Conservation (phyloP, 768 basidiomycete species). For the Tulasnella sp. region DNA sequence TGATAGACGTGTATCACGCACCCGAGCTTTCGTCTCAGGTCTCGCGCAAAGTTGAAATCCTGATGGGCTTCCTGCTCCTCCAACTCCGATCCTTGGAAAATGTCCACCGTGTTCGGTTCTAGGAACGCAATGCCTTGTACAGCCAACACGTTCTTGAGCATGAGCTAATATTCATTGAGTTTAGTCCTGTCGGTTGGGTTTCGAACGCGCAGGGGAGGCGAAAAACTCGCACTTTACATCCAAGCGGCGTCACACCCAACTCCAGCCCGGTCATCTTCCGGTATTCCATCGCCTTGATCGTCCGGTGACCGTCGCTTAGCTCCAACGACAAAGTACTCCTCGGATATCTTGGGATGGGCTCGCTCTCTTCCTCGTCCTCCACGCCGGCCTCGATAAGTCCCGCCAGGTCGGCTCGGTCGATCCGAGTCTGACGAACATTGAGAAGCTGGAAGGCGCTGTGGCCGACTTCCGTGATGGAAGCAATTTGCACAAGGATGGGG, state of each 20-base stretch:
- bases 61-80: conserved; percentile 54
- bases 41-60: conserved; percentile 46
- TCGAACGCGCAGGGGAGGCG: neutral
- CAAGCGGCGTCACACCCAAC: conserved; percentile 66
- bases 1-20: conserved; percentile 20
- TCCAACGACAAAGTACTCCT: conserved; percentile 65
- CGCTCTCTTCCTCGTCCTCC: conserved; percentile 49
- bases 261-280: conserved; percentile 49
- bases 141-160: conserved; percentile 56
- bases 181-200: neutral
- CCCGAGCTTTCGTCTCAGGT: conserved; percentile 58
- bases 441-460: conserved; percentile 71
- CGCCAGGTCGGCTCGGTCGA: conserved; percentile 51
- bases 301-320: conserved; percentile 64
- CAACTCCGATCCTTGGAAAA: conserved; percentile 40
- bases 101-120: conserved; percentile 48
- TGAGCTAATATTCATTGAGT: conserved; percentile 37
- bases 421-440: conserved; percentile 51
- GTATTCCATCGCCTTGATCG: conserved; percentile 69
- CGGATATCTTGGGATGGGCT: conserved; percentile 71
- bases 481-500: conserved; percentile 52
- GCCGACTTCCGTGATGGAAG: conserved; percentile 71
- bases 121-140: conserved; percentile 66
- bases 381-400: conserved; percentile 40
- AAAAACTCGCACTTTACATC: conserved; percentile 54